Percentiles rank a stretch among this genome's conserved stretches.
Evolutionary conservation across 2,329 filamentous ascomycete genomes (phyloP).

Genomic region (Arthrobotrys megalospora): DNA sequence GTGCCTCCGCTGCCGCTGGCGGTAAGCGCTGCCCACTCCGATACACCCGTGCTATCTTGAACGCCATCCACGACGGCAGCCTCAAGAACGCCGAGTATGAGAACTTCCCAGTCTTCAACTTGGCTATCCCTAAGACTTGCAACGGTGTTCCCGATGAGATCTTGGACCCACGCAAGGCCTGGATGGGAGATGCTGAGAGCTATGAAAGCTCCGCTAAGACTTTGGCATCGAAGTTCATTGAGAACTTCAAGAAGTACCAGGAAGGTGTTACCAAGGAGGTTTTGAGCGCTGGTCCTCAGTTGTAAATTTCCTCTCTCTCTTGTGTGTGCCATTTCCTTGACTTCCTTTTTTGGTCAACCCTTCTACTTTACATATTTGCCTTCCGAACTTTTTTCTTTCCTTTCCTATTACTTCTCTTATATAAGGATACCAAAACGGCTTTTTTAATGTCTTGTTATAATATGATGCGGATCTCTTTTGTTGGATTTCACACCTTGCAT

Average conservation of each 20-base stretch:
- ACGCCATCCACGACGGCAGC: conserved; percentile 97
- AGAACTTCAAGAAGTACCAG: conserved; percentile 98
- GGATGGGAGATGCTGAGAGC: conserved; percentile 82
- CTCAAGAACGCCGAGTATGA: conserved; percentile 94
- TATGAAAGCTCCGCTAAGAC: conserved; percentile 92
- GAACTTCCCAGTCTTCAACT: conserved; percentile 96
- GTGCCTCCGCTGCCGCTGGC: conserved; percentile 88
- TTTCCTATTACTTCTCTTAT: conserved; percentile 45
- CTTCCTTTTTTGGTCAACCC: neutral
- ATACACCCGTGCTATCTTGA: conserved; percentile 98
- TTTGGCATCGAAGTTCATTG: conserved; percentile 88
- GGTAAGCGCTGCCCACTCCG: conserved; percentile 98
- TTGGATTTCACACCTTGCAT: conserved; percentile 49
- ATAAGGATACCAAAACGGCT: conserved; percentile 60
- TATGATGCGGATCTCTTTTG: conserved; percentile 36
- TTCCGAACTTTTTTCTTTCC: conserved; percentile 18
- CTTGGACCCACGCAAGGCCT: conserved; percentile 93
- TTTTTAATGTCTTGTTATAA: conserved; percentile 61
- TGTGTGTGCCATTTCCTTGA: too few relatives aligned
- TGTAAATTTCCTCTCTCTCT: conserved; percentile 39
- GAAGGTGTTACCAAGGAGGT: conserved; percentile 86
- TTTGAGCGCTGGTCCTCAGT: conserved; percentile 75
- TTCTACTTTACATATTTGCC: conserved; percentile 32
- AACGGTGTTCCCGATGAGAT: conserved; percentile 90
- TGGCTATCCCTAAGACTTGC: conserved; percentile 93